Conservation (phyloP, 2,329 filamentous ascomycete genomes). For the Talaromyces marneffei region DNA sequence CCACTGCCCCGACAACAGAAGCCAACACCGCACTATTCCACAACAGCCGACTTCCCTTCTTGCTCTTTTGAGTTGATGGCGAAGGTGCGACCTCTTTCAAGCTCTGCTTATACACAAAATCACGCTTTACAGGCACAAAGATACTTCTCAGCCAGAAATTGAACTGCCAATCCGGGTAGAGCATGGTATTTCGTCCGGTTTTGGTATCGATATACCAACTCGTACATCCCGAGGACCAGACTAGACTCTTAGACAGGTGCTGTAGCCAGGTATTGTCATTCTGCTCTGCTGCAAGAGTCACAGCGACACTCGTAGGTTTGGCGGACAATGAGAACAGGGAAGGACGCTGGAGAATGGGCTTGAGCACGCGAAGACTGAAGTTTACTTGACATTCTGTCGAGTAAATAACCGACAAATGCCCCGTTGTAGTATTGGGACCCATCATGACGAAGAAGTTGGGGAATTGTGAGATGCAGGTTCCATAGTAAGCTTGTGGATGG, state of each 20-base stretch:
- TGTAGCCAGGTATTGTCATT: slow-evolving; percentile 39
- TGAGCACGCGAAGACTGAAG: slow-evolving; percentile 40
- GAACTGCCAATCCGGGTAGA: slow-evolving; percentile 51
- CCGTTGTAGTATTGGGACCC: slow-evolving; percentile 44
- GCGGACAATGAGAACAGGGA: slow-evolving; percentile 21
- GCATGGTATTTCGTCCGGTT: slow-evolving; percentile 46
- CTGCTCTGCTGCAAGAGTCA: slow-evolving; percentile 32
- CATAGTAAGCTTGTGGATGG: slow-evolving; percentile 43
- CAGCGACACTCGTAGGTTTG: slow-evolving; percentile 27
- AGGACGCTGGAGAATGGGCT: slow-evolving; percentile 32
- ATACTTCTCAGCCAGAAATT: slow-evolving; percentile 46
- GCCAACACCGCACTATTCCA: slow-evolving; percentile 3
- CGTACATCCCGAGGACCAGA: slow-evolving; percentile 48
- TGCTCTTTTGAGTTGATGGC: slow-evolving; percentile 10
- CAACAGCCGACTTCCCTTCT: neutral
- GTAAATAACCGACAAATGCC: slow-evolving; percentile 48
- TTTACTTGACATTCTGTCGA: slow-evolving; percentile 50
- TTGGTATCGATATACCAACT: slow-evolving; percentile 48
- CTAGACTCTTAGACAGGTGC: slow-evolving; percentile 37
- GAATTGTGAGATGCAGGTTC: slow-evolving; percentile 45
- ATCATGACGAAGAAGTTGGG: slow-evolving; percentile 46
- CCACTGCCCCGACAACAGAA: slow-evolving; percentile 5
- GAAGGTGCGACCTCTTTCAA: neutral
- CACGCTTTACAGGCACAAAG: slow-evolving; percentile 35
- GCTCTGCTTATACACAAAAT: slow-evolving; percentile 31